Percentiles rank a stretch among this genome's conserved stretches.
Evolutionary conservation across 108 stramenopile species (phyloP).

Genomic region (Cyclotella distinguenda): DNA sequence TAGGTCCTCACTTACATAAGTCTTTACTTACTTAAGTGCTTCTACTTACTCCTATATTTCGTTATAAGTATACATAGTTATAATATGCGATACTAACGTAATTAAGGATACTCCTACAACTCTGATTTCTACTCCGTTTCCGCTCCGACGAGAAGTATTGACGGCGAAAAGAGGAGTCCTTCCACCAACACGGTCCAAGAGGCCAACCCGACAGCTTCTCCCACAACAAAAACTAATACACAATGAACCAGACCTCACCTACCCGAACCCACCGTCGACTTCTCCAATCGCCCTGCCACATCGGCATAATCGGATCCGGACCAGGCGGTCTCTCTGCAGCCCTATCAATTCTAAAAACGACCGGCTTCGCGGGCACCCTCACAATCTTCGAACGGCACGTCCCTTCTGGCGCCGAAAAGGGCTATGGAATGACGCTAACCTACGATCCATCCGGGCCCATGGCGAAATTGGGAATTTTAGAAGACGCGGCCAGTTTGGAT

Average conservation of each 20-base stretch:
- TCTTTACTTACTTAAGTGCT: too few species aligned
- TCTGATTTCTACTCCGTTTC: too few species aligned
- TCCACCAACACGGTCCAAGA: too few species aligned
- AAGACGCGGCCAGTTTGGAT: constrained; percentile 64
- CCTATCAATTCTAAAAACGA: constrained; percentile 42
- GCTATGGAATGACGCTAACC: constrained; percentile 83
- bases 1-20: too few species aligned
- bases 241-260: not conserved
- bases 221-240: not conserved
- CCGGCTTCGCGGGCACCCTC: constrained; percentile 30
- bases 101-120: too few species aligned
- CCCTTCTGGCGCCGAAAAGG: constrained; percentile 55
- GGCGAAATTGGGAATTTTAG: constrained; percentile 65
- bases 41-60: too few species aligned
- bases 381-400: constrained; percentile 70
- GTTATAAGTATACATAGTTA: too few species aligned
- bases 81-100: too few species aligned
- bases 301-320: constrained; percentile 76
- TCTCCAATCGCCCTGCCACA: constrained; percentile 25
- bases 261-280: not conserved
- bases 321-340: constrained; percentile 66
- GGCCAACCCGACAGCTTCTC: too few species aligned
- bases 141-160: too few species aligned
- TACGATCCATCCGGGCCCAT: constrained; percentile 80
- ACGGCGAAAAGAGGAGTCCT: too few species aligned